phyloP scores from a whole-genome alignment of 139 green algal genomes.

The Micractinium sp. region DNA sequence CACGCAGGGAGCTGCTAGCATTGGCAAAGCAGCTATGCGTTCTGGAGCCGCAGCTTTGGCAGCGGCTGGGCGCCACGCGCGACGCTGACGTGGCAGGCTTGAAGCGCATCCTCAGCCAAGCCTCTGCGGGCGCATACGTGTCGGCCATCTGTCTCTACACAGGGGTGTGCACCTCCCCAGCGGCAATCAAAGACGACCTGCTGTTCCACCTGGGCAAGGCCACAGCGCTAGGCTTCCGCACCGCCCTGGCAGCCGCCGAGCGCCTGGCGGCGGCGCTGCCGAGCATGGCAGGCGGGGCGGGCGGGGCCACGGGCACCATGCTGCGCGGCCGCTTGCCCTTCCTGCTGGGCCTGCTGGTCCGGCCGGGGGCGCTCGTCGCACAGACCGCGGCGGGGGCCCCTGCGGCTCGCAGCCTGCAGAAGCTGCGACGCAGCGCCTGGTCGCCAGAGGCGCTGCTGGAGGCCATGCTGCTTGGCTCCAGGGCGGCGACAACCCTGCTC shows the following conservation, averaged over 20 bases:
- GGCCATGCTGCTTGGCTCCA: no score
- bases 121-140: not conserved
- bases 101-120: no score
- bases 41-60: not conserved
- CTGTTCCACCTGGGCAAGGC: not conserved
- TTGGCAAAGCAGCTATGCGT: not conserved
- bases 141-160: no score
- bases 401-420: not conserved
- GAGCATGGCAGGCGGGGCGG: no score
- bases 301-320: not conserved
- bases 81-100: no score
- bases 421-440: not conserved
- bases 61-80: not conserved
- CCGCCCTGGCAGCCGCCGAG: not conserved
- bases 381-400: no score
- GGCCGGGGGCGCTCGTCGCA: not conserved
- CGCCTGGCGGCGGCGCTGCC: not conserved
- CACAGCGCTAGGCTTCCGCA: not conserved
- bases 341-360: not conserved
- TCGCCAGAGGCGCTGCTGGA: not conserved
- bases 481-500: no score
- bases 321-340: not conserved
- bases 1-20: not conserved
- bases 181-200: not conserved
- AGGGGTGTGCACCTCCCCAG: no score